Conservation (phyloP, 768 basidiomycete genomes). For the Macrolepiota albuminosa region DNA sequence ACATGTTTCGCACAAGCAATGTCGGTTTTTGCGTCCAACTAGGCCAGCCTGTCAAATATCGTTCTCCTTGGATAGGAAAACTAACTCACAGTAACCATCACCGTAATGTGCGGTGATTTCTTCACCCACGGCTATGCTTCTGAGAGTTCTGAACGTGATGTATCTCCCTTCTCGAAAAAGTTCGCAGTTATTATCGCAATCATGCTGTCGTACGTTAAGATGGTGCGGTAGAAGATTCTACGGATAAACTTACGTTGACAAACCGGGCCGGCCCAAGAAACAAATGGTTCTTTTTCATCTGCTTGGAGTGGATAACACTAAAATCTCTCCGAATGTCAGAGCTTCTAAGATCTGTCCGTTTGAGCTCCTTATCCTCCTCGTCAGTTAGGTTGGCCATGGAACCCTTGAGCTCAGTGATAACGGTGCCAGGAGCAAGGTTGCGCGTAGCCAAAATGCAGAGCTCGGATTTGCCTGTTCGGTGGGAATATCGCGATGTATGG, state of each 20-base stretch:
- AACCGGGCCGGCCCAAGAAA: constrained; percentile 90
- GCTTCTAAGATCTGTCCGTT: constrained; percentile 73
- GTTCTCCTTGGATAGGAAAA: constrained; percentile 6
- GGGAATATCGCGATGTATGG: constrained; percentile 83
- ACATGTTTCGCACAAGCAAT: constrained; percentile 85
- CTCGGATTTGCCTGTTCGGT: constrained; percentile 85
- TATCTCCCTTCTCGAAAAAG: constrained; percentile 85
- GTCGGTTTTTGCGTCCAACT: constrained; percentile 67
- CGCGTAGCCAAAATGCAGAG: constrained; percentile 84
- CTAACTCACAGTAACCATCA: constrained; percentile 79
- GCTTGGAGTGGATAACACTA: constrained; percentile 87
- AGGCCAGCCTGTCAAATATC: constrained; percentile 4
- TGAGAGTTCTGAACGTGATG: constrained; percentile 83
- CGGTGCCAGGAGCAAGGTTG: constrained; percentile 57
- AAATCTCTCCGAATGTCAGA: constrained; percentile 81
- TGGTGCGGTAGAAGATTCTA: constrained; percentile 18
- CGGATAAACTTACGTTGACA: constrained; percentile 66
- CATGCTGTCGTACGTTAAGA: constrained; percentile 54
- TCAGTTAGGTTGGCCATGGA: constrained; percentile 87
- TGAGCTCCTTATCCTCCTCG: constrained; percentile 82
- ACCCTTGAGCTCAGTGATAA: constrained; percentile 84
- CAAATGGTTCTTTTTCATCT: constrained; percentile 89
- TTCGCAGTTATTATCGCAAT: constrained; percentile 87
- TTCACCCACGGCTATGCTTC: constrained; percentile 74
- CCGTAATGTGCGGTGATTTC: constrained; percentile 91